A percentile compares a stretch with the other conserved stretches of the same genome.
These are phyloP conservation scores for Coemansia sp. DNA, from an alignment of 192 early-diverging fungal genomes.

Conservation along the genomic window DNA sequence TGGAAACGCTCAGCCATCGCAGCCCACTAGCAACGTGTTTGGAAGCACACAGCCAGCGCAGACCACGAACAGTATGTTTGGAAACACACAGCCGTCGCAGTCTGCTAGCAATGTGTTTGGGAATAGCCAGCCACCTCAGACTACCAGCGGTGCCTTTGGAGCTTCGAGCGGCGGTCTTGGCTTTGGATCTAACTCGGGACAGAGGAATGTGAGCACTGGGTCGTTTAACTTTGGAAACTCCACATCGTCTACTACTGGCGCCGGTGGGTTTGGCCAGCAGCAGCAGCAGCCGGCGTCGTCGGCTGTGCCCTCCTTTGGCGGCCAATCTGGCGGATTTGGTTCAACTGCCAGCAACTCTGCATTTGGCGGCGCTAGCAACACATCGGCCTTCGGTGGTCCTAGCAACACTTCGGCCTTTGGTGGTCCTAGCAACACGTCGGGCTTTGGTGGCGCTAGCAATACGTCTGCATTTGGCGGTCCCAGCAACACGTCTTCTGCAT, in stretches of 20 bases:
- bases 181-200: neutral
- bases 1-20: neutral
- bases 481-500: too few relatives aligned
- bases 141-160: constrained; percentile 9
- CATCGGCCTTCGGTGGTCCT: constrained; percentile 13
- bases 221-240: constrained; percentile 26
- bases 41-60: neutral
- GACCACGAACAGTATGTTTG: too few relatives aligned
- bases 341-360: constrained; percentile 15
- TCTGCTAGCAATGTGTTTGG: constrained; percentile 7
- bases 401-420: constrained; percentile 26
- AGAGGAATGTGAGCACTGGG: constrained; percentile 3
- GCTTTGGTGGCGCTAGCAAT: constrained; percentile 24
- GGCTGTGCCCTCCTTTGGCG: constrained; percentile 10
- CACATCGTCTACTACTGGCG: constrained; percentile 7
- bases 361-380: constrained; percentile 23
- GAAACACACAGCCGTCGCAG: too few relatives aligned
- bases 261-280: constrained; percentile 2
- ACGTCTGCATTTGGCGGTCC: constrained; percentile 16
- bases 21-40: neutral
- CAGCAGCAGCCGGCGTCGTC: constrained; percentile 16
- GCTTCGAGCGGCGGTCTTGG: constrained; percentile 13
- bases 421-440: constrained; percentile 15
- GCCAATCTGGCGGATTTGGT: constrained; percentile 24
- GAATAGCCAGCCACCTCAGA: neutral